These are phyloP conservation scores for Acaromyces ingoldii DNA, from an alignment of 1,284 basidiomycete genomes.

Conservation along the genomic window DNA sequence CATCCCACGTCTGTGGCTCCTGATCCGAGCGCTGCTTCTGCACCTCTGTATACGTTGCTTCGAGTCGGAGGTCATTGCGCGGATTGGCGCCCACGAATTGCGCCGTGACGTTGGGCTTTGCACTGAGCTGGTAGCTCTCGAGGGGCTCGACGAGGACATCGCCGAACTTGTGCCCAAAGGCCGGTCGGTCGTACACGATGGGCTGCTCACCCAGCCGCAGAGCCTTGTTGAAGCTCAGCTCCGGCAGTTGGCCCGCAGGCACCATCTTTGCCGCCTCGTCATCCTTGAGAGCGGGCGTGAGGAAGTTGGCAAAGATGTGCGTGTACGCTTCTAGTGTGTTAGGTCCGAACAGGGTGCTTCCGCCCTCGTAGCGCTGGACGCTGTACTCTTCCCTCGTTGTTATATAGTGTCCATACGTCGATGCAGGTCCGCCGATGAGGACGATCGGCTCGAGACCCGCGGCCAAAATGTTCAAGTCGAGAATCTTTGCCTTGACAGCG, in stretches of 20 bases:
- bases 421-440: constrained; percentile 62
- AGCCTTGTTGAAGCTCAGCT: constrained; percentile 63
- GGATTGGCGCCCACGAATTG: constrained; percentile 74
- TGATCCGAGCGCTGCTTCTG: constrained; percentile 56
- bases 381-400: constrained; percentile 67
- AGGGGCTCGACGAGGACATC: constrained; percentile 63
- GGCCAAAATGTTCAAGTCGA: constrained; percentile 62
- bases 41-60: constrained; percentile 67
- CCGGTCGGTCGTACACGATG: constrained; percentile 29
- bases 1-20: constrained; percentile 55
- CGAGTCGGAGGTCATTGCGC: constrained; percentile 70
- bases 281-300: constrained; percentile 52
- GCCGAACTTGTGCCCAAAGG: constrained; percentile 62
- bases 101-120: constrained; percentile 57
- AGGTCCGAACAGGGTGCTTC: constrained; percentile 71
- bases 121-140: constrained; percentile 8
- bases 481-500: constrained; percentile 63
- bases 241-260: constrained; percentile 64
- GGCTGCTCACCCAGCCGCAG: constrained; percentile 52
- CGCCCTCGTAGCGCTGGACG: constrained; percentile 74
- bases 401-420: constrained; percentile 72
- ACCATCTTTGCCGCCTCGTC: constrained; percentile 51
- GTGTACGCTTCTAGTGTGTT: constrained; percentile 77
- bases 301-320: constrained; percentile 60
- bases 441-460: constrained; percentile 46